Conservation (phyloP, 371 early-diverging fungal species). For the Mortierella sp. region DNA sequence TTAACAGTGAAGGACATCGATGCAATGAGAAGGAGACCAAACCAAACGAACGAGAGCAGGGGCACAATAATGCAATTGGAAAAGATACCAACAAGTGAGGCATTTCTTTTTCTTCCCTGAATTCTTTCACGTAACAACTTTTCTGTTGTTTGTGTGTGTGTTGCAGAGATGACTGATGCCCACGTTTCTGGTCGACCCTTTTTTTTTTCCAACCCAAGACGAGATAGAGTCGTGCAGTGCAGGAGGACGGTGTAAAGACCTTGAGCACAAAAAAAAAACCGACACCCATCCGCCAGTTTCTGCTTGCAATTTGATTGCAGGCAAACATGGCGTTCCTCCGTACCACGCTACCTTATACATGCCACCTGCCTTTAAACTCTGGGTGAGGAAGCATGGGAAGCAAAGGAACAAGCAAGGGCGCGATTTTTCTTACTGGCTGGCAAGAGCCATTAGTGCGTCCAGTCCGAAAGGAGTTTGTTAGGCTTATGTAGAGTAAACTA, state of each 20-base stretch:
- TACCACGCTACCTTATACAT: too few relatives aligned
- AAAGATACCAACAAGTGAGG: conserved; percentile 16
- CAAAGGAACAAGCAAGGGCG: conserved; percentile 13
- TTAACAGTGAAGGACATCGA: neutral
- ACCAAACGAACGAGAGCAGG: conserved; percentile 2
- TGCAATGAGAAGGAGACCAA: neutral
- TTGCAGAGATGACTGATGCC: too few relatives aligned
- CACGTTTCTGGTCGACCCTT: too few relatives aligned
- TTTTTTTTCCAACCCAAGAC: too few relatives aligned
- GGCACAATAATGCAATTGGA: conserved; percentile 9
- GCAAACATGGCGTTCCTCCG: neutral
- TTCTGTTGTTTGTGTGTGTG: conserved; percentile 5
- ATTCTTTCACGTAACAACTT: neutral
- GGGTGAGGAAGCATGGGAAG: too few relatives aligned
- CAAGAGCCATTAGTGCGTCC: conserved; percentile 1
- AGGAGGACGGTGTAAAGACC: neutral
- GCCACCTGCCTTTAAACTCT: too few relatives aligned
- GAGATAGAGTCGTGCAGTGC: too few relatives aligned
- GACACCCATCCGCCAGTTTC: conserved; percentile 3
- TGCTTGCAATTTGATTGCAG: conserved; percentile 5
- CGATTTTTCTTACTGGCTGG: conserved; percentile 47
- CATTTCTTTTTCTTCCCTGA: conserved; percentile 33
- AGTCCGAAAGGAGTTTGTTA: neutral
- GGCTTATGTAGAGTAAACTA: neutral
- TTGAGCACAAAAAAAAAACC: conserved; percentile 11